phyloP scores from a whole-genome alignment of 179 eudicot genomes.

The Silene coronaria region DNA sequence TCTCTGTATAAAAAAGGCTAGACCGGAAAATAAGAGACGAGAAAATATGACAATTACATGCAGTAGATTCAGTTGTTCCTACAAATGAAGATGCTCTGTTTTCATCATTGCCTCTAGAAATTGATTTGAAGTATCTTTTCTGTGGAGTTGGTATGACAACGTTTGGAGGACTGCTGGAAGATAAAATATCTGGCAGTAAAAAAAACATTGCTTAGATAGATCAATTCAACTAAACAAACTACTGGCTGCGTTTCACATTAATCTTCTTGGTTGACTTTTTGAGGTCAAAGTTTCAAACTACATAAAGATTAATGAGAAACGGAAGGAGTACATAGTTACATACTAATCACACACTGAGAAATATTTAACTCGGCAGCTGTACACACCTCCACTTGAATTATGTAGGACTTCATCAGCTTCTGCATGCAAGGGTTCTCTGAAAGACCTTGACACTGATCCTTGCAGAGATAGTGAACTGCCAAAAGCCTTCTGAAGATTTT shows the following conservation, averaged over 20 bases:
- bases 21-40: conserved; percentile 11
- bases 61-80: conserved; percentile 48
- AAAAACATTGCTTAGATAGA: conserved; percentile 7
- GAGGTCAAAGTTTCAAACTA: not conserved
- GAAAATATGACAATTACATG: conserved; percentile 52
- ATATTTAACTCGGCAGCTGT: not conserved
- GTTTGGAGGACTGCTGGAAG: conserved; percentile 42
- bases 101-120: conserved; percentile 52
- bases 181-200: conserved; percentile 41
- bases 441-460: conserved; percentile 62
- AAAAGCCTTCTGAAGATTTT: conserved; percentile 53
- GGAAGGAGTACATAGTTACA: conserved; percentile 2
- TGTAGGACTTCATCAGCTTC: conserved; percentile 81
- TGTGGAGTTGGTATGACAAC: conserved; percentile 42
- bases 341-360: not conserved
- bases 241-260: not conserved
- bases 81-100: conserved; percentile 37
- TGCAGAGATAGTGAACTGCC: conserved; percentile 83
- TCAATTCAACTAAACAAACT: not conserved
- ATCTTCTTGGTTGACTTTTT: not conserved
- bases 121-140: conserved; percentile 39
- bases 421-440: conserved; percentile 55
- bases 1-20: not conserved
- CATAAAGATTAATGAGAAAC: not conserved
- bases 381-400: conserved; percentile 67